Evolutionary conservation across 805 yeast species (phyloP).

Genomic region (Cyberlindnera misumaiensis): DNA sequence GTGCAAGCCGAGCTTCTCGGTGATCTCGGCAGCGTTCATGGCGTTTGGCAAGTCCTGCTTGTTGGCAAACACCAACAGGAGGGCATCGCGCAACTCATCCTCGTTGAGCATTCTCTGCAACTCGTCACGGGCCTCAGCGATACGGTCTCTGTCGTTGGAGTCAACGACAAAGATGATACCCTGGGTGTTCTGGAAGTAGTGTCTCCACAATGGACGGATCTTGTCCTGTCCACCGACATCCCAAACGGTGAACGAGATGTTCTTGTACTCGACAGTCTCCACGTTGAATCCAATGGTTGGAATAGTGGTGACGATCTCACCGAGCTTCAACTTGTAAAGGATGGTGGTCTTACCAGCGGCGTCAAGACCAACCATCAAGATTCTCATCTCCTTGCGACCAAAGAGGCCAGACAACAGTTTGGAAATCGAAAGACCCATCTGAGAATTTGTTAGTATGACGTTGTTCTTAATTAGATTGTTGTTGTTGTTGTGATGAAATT

Average conservation of each 20-base stretch:
- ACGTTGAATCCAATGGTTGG: conserved; percentile 98
- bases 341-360: conserved; percentile 99
- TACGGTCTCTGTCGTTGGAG: conserved; percentile 96
- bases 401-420: conserved; percentile 91
- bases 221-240: conserved; percentile 99
- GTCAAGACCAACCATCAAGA: conserved; percentile 95
- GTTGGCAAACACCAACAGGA: conserved; percentile 92
- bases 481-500: not conserved
- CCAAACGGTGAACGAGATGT: conserved; percentile 96
- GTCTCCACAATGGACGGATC: conserved; percentile 98
- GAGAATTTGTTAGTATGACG: conserved; percentile 4
- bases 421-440: conserved; percentile 94
- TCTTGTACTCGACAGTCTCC: conserved; percentile 95
- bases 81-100: conserved; percentile 96
- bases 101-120: conserved; percentile 97
- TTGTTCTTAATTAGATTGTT: not conserved
- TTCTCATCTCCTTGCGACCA: conserved; percentile 97
- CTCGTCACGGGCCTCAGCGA: conserved; percentile 96
- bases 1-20: conserved; percentile 94
- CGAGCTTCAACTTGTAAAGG: conserved; percentile 87
- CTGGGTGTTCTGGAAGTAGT: conserved; percentile 97
- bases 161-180: conserved; percentile 97
- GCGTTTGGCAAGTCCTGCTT: conserved; percentile 99
- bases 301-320: conserved; percentile 93
- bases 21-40: conserved; percentile 97